Percentiles rank a stretch among this genome's conserved stretches.
These are phyloP conservation scores for Fraxinus latifolia DNA, from an alignment of 305 asterid species.

Conservation along the genomic window DNA sequence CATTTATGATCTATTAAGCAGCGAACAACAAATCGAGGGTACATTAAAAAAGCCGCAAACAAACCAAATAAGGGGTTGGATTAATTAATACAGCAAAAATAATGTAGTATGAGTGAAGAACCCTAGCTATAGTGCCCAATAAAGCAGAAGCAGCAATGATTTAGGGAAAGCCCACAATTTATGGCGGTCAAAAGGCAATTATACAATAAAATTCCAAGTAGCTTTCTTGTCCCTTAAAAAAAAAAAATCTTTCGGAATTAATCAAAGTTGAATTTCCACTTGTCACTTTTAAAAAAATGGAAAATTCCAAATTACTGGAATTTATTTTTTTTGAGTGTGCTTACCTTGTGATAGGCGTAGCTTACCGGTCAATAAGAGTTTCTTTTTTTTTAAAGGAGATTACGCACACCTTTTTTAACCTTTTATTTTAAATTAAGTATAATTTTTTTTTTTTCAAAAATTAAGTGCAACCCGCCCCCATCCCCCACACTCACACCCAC, in stretches of 20 bases:
- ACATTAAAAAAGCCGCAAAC: slow-evolving; percentile 3
- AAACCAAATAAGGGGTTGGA: slow-evolving; percentile 28
- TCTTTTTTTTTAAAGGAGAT: no score
- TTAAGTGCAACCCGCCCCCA: neutral
- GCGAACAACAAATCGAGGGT: slow-evolving; percentile 10
- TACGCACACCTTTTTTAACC: no score
- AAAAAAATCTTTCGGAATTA: slow-evolving; percentile 21
- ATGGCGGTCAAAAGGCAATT: slow-evolving; percentile 46
- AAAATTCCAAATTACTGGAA: neutral
- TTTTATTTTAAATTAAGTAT: neutral
- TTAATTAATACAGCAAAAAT: slow-evolving; percentile 30
- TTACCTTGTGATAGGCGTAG: neutral
- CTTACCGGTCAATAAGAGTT: neutral
- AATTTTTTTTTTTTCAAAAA: no score
- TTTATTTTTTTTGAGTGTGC: neutral
- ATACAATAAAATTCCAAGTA: slow-evolving; percentile 26
- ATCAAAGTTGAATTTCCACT: slow-evolving; percentile 26
- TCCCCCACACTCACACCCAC: neutral
- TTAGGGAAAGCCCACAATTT: slow-evolving; percentile 42
- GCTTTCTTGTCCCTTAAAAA: slow-evolving; percentile 21
- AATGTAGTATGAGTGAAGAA: slow-evolving; percentile 30
- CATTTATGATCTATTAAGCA: slow-evolving; percentile 11
- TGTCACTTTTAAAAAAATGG: slow-evolving; percentile 23
- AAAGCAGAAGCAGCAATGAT: slow-evolving; percentile 65
- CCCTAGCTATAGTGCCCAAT: slow-evolving; percentile 48